Evolutionary conservation across 139 green algal species (phyloP).

Genomic region (Chlorella sp.): DNA sequence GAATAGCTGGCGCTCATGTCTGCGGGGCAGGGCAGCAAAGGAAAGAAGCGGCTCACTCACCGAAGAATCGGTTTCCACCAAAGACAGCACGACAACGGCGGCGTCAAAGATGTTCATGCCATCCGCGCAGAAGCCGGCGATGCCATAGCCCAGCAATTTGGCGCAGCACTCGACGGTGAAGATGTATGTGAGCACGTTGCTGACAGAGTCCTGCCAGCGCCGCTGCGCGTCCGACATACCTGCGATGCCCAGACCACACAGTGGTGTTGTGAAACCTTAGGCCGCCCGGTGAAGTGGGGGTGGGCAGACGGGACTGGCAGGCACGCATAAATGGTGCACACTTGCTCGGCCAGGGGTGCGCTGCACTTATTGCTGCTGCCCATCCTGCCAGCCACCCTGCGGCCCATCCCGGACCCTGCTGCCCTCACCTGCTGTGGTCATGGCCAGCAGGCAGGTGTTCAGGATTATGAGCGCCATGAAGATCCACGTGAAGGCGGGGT

Average conservation of each 20-base stretch:
- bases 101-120: constrained; percentile 80
- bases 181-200: constrained; percentile 71
- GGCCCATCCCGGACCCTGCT: too few relatives aligned
- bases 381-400: too few relatives aligned
- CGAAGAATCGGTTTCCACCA: constrained; percentile 49
- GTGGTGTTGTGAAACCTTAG: background rate
- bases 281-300: background rate
- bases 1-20: constrained; percentile 35
- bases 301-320: background rate
- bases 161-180: constrained; percentile 72
- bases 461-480: constrained; percentile 73
- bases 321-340: too few relatives aligned
- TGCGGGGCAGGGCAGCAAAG: background rate
- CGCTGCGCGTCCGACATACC: constrained; percentile 36
- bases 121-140: constrained; percentile 67
- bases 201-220: constrained; percentile 46
- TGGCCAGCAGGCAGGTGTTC: constrained; percentile 79
- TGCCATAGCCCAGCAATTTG: constrained; percentile 72
- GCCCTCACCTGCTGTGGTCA: constrained; percentile 43
- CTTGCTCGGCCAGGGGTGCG: too few relatives aligned
- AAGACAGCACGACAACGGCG: constrained; percentile 62
- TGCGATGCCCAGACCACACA: background rate
- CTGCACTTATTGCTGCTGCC: too few relatives aligned
- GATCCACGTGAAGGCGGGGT: constrained; percentile 59
- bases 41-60: constrained; percentile 1